Evolutionary conservation across 2,329 filamentous ascomycete species (phyloP).

Genomic region (Monosporascus sp.): DNA sequence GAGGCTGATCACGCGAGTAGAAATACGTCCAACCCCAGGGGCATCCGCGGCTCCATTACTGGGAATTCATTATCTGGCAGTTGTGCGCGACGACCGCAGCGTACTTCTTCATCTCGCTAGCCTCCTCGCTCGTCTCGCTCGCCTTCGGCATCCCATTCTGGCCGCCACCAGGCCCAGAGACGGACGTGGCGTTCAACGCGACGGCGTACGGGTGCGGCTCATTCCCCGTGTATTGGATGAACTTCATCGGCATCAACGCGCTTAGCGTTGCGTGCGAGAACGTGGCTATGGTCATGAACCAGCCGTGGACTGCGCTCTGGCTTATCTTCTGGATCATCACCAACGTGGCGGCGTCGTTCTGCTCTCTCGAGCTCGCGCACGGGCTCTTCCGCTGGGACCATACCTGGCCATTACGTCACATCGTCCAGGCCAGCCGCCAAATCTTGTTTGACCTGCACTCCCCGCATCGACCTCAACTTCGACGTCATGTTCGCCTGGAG

Average conservation of each 20-base stretch:
- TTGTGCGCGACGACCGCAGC: constrained; percentile 49
- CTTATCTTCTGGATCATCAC: constrained; percentile 64
- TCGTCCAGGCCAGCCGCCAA: constrained; percentile 55
- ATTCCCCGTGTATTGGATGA: constrained; percentile 60
- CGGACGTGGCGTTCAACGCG: constrained; percentile 31
- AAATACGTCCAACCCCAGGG: constrained; percentile 49
- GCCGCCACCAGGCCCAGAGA: constrained; percentile 36
- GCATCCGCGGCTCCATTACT: constrained; percentile 53
- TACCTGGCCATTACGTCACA: constrained; percentile 57
- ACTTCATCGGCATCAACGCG: constrained; percentile 58
- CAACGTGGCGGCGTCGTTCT: constrained; percentile 57
- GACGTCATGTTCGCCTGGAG: constrained; percentile 55
- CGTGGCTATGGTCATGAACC: constrained; percentile 55
- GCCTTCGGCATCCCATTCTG: constrained; percentile 59
- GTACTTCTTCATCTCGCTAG: constrained; percentile 58
- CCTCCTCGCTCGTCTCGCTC: constrained; percentile 58
- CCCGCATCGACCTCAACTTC: constrained; percentile 54
- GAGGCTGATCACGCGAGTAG: constrained; percentile 8
- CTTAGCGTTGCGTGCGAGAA: constrained; percentile 61
- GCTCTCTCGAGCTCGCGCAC: constrained; percentile 52
- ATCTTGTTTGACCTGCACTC: constrained; percentile 57
- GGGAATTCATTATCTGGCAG: constrained; percentile 54
- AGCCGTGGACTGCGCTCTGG: constrained; percentile 56
- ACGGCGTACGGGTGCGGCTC: constrained; percentile 52
- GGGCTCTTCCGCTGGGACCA: constrained; percentile 58